phyloP scores from a whole-genome alignment of 1,284 basidiomycete species.

The Sporisorium exsertum region DNA sequence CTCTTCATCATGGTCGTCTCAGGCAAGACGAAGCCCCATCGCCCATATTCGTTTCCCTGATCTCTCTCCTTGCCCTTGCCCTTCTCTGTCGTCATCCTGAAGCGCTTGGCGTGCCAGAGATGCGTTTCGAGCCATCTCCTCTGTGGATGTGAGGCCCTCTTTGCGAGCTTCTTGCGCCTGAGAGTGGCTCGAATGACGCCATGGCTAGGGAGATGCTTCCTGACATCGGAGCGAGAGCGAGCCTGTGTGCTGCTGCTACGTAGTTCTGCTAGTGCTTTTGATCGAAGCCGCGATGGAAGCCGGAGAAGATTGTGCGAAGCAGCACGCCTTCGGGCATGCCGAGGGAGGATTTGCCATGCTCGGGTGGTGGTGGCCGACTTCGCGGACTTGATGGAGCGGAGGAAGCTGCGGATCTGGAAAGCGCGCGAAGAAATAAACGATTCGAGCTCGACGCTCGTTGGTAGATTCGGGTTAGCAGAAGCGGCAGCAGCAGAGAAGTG shows the following conservation, averaged over 20 bases:
- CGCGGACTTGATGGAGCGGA: slow-evolving; percentile 45
- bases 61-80: slow-evolving; percentile 51
- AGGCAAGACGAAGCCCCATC: slow-evolving; percentile 61
- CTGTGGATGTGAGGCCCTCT: slow-evolving; percentile 45
- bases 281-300: slow-evolving; percentile 59
- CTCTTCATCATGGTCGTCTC: slow-evolving; percentile 66
- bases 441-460: slow-evolving; percentile 46
- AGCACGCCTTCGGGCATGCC: slow-evolving; percentile 60
- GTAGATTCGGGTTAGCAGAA: slow-evolving; percentile 21
- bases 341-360: slow-evolving; percentile 68
- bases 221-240: slow-evolving; percentile 47
- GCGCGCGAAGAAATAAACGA: slow-evolving; percentile 44
- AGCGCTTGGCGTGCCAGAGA: slow-evolving; percentile 68
- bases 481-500: slow-evolving; percentile 4
- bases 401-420: slow-evolving; percentile 53
- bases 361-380: slow-evolving; percentile 55
- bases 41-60: slow-evolving; percentile 34
- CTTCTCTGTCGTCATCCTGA: slow-evolving; percentile 64
- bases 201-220: slow-evolving; percentile 51
- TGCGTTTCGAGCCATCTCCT: slow-evolving; percentile 68
- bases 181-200: slow-evolving; percentile 45
- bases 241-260: slow-evolving; percentile 61
- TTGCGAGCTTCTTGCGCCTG: slow-evolving; percentile 42
- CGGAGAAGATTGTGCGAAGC: slow-evolving; percentile 67
- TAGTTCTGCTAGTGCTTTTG: slow-evolving; percentile 62